phyloP scores from a whole-genome alignment of 169 alveolate species.

The Eimeria sp. region DNA sequence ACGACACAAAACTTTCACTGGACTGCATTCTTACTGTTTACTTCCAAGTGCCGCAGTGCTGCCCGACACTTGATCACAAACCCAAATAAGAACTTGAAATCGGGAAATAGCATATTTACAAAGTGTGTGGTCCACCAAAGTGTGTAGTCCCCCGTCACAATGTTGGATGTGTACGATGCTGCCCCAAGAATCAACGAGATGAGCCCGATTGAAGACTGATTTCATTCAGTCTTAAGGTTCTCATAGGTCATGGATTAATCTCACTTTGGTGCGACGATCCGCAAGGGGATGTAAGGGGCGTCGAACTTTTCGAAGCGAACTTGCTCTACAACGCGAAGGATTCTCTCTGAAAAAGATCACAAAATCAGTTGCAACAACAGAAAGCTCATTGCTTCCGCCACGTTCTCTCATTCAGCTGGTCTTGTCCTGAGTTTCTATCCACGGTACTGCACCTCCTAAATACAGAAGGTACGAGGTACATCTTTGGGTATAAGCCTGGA shows the following conservation, averaged over 20 bases:
- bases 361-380: not conserved
- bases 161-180: not conserved
- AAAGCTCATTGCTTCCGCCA: not conserved
- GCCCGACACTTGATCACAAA: not conserved
- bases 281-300: conserved; percentile 78
- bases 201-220: no score
- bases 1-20: not conserved
- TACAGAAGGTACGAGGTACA: not conserved
- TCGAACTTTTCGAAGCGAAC: conserved; percentile 68
- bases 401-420: not conserved
- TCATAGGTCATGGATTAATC: not conserved
- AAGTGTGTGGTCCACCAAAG: no score
- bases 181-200: not conserved
- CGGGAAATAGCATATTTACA: not conserved
- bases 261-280: conserved; percentile 78
- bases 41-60: not conserved
- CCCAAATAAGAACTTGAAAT: not conserved
- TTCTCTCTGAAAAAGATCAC: conserved; percentile 14
- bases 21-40: not conserved
- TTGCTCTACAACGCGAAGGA: conserved; percentile 78
- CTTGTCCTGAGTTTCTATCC: not conserved
- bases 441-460: not conserved
- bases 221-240: not conserved
- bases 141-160: not conserved
- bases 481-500: not conserved